Evolutionary conservation across 768 basidiomycete species (phyloP), one percentile per base, ranked within the genome.

Genomic region (Leccinum disarticulatum): DNA sequence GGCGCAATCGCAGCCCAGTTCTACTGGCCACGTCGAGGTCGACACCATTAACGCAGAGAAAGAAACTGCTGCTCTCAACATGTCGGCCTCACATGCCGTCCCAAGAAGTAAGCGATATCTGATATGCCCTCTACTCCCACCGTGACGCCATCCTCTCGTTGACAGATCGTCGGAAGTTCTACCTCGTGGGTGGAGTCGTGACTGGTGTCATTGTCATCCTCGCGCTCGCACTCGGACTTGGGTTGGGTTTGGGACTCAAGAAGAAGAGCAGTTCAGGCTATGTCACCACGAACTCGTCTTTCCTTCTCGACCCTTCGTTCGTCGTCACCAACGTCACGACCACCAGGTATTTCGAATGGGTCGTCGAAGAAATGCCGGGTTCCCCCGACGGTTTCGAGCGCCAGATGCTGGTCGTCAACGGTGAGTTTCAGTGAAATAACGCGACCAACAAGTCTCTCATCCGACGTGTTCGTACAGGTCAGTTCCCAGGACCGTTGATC

Each of bases 351-450:
- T 80, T 75, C 54, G 74, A 76, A 48, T 82, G 80, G 73, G 73
- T 73, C n/a, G 66, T 82, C 8, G 70, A 73, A 13, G 67, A 76
- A 60, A 67, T 74, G n/a, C 59, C 59, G 3, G 76, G 77, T 2
- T 69, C 79, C 1, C 79, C 78, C 1, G 79, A 81, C 60, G 81
- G 77, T 46, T 69, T 76, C 35, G 63, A 74, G 49, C 74, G 76
- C 48, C 65, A 66, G 1, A 79, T 81, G 78, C 68, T 81, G 4
- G 80, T 81, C 51, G 80, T 83, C 28, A 83, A 83, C 31, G 77
- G 80, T 73, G 57, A 70, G 63, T 27, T 10, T 22, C 22, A 43
- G 10, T 46, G 10, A 11, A 10, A 22, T 43, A 28, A 13, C 15
- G 11, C 41, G 41, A 17, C 17, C 17, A 41, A 13, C 14, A 41